A percentile compares a stretch with the other conserved stretches of the same genome.
phyloP scores from a whole-genome alignment of 2,329 filamentous ascomycete genomes.

The Amauroascus verrucosus region DNA sequence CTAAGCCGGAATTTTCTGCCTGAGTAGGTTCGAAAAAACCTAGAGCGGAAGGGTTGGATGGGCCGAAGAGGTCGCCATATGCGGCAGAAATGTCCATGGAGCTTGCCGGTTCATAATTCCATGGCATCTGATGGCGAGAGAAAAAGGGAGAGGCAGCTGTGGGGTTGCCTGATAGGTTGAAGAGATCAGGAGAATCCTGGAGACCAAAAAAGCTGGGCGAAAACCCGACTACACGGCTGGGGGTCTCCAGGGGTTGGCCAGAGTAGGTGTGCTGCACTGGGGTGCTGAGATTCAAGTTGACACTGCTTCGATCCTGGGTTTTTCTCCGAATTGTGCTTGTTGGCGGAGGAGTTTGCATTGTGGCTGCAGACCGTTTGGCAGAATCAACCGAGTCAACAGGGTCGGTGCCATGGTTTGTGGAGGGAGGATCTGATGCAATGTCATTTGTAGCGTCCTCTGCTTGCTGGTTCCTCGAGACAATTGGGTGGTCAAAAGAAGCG shows the following conservation, averaged over 20 bases:
- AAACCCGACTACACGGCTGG: constrained; percentile 35
- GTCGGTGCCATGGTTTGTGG: background rate
- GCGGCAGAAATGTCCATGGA: constrained; percentile 17
- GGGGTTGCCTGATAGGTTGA: constrained; percentile 19
- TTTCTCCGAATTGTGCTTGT: constrained; percentile 47
- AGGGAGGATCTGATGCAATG: background rate
- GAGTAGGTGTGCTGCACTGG: constrained; percentile 10
- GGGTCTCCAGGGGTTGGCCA: constrained; percentile 34
- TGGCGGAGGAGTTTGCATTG: constrained; percentile 53
- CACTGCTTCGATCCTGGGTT: constrained; percentile 23
- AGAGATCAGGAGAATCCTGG: constrained; percentile 49
- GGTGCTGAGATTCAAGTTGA: constrained; percentile 1
- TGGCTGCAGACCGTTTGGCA: constrained; percentile 21
- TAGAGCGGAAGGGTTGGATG: constrained; percentile 17
- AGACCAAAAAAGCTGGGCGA: constrained; percentile 44
- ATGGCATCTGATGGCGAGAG: constrained; percentile 45
- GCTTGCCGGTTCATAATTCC: constrained; percentile 32
- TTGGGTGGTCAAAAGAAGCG: constrained; percentile 18
- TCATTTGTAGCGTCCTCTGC: constrained; percentile 14
- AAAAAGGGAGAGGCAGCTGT: constrained; percentile 48
- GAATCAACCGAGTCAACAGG: background rate
- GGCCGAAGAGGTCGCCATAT: constrained; percentile 20
- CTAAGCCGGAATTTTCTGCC: constrained; percentile 18
- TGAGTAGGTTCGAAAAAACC: constrained; percentile 13
- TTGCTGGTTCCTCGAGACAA: constrained; percentile 13